These are phyloP conservation scores for Vitis rotundifolia DNA, from an alignment of 164 flowering plant genomes.

Conservation along the genomic window DNA sequence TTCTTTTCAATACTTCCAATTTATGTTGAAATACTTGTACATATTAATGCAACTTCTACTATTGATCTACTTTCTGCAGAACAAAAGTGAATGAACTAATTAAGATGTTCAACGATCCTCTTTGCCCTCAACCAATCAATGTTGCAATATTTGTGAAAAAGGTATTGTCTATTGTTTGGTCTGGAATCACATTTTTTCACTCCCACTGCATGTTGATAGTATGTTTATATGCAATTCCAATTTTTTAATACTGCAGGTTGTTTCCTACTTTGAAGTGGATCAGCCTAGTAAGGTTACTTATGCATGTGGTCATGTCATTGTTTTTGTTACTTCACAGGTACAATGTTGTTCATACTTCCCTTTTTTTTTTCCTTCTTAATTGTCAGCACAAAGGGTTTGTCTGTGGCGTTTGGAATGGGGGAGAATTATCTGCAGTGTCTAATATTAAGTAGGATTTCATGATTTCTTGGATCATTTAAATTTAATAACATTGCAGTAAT, in stretches of 20 bases:
- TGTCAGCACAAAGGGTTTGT: too few species aligned
- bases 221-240: neutral
- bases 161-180: conserved; percentile 39
- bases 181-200: neutral
- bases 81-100: conserved; percentile 61
- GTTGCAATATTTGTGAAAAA: conserved; percentile 69
- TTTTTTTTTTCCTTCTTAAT: neutral
- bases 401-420: too few species aligned
- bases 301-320: conserved; percentile 71
- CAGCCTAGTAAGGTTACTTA: conserved; percentile 42
- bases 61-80: conserved; percentile 36
- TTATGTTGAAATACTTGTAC: too few species aligned
- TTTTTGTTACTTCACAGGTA: conserved; percentile 78
- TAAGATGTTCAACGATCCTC: conserved; percentile 53
- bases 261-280: conserved; percentile 45
- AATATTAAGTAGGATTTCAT: too few species aligned
- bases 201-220: neutral
- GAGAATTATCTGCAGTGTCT: too few species aligned
- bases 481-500: too few species aligned
- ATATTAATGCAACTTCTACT: neutral
- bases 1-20: too few species aligned
- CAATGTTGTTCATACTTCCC: neutral
- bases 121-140: conserved; percentile 67
- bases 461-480: too few species aligned
- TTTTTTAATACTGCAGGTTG: conserved; percentile 48